Conservation (phyloP, 1,284 basidiomycete genomes). For the Malassezia psittaci region DNA sequence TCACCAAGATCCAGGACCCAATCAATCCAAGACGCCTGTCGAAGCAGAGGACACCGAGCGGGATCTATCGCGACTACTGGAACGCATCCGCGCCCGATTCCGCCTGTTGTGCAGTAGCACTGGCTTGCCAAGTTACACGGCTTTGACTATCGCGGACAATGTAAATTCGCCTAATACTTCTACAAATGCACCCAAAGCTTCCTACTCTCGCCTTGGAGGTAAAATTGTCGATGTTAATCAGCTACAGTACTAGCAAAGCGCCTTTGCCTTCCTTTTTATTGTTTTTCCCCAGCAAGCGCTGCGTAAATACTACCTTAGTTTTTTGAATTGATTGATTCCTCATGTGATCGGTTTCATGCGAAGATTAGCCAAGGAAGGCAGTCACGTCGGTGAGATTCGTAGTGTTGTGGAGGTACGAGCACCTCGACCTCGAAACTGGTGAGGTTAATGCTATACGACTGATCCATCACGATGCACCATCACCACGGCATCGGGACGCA, state of each 20-base stretch:
- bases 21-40: no score
- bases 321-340: no score
- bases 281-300: no score
- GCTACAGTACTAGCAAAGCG: conserved; percentile 4
- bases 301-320: no score
- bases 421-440: not conserved
- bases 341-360: no score
- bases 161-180: not conserved
- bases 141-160: conserved; percentile 34
- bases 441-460: not conserved
- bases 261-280: no score
- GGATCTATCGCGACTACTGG: conserved; percentile 63
- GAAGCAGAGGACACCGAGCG: conserved; percentile 26
- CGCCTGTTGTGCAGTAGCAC: conserved; percentile 71
- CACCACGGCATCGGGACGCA: not conserved
- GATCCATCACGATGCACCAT: not conserved
- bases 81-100: conserved; percentile 77
- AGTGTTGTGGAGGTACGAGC: not conserved
- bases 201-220: conserved; percentile 2
- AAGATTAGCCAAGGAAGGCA: no score
- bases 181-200: not conserved
- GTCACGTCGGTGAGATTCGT: not conserved
- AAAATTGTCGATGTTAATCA: conserved; percentile 12
- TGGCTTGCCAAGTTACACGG: conserved; percentile 55
- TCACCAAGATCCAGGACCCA: not conserved